Evolutionary conservation across 371 early-diverging fungal species (phyloP).

Genomic region (Zychaea mexicana): DNA sequence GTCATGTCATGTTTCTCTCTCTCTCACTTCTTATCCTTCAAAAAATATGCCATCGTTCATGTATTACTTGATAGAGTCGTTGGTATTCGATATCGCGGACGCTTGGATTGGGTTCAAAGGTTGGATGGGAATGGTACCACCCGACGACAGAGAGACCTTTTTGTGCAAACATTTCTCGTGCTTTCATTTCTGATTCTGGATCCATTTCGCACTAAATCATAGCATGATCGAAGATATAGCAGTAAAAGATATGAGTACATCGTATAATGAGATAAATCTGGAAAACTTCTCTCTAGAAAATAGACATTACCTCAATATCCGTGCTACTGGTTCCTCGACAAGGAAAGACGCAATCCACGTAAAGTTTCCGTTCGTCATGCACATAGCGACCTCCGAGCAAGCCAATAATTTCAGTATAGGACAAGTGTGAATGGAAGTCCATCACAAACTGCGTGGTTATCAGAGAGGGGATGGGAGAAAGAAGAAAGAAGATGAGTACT

Average conservation of each 20-base stretch:
- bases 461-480: not conserved
- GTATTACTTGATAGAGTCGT: slow-evolving; percentile 67
- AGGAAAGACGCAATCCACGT: slow-evolving; percentile 60
- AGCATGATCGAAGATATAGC: not conserved
- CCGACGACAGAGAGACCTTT: slow-evolving; percentile 81
- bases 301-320: slow-evolving; percentile 60
- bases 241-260: not conserved
- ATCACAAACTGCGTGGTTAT: slow-evolving; percentile 63
- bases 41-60: too few species aligned
- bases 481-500: not conserved
- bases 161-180: slow-evolving; percentile 69
- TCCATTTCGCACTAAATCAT: slow-evolving; percentile 49
- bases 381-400: slow-evolving; percentile 73
- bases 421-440: slow-evolving; percentile 87
- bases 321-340: slow-evolving; percentile 67
- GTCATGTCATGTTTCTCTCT: too few species aligned
- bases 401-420: slow-evolving; percentile 86
- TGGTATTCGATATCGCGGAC: slow-evolving; percentile 86
- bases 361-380: slow-evolving; percentile 39
- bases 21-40: too few species aligned
- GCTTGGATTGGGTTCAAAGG: slow-evolving; percentile 83
- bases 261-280: not conserved
- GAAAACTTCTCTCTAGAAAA: too few species aligned
- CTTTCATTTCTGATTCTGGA: slow-evolving; percentile 77
- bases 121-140: slow-evolving; percentile 93